Base-by-base conservation (phyloP, 2,329 filamentous ascomycete species). In the Thelonectria rubi region DNA sequence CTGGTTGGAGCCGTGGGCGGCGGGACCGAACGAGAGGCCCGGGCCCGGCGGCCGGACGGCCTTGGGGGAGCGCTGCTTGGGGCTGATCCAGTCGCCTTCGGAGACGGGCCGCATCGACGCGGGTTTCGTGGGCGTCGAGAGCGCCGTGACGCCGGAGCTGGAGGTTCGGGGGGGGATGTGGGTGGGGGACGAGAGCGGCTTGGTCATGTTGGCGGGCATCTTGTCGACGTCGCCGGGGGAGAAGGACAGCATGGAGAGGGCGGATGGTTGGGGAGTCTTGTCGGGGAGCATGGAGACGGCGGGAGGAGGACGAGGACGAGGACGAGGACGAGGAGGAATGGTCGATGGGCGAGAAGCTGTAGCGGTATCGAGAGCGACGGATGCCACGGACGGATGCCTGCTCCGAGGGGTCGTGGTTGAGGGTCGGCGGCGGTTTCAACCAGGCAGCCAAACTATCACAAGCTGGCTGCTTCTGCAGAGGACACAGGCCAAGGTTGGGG, bases 91-190 rank as follows among this genome's bases (percentile, higher is more conserved):
- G 77, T 88, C 82, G 57, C 81, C 81, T 73, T 91, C 89, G 20
- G 86, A 77, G 21, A 91, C 81, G 37, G 85, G 81, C 18, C 79
- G 81, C 20, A 73, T 76, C 24, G 83, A 4, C 4, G 24, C 78
- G 37, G 80, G 73, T 48, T 71, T 71, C 58, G 64, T 83, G 80
- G 65, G 62, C 15, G 65, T 61, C 26, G 69, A 47, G 24, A 55
- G 51, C 46, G 42, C 56, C 47, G 62, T 42, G 30, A 69, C 52
- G 37, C 73, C 72, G 26, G 68, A 68, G 58, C 85, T 87, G 58
- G 91, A 93, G 47, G 88, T 92, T 65, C 91, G 86, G 3, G 89
- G 88, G 18, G 91, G 91, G 57, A 93, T 92, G 39, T 84, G 82
- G 75, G 86, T 88, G 55, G 89, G 88, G 10, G 76, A 76, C 42